Base-by-base conservation (phyloP, 1,139 yeast species). In the Eremothecium gossypii region DNA sequence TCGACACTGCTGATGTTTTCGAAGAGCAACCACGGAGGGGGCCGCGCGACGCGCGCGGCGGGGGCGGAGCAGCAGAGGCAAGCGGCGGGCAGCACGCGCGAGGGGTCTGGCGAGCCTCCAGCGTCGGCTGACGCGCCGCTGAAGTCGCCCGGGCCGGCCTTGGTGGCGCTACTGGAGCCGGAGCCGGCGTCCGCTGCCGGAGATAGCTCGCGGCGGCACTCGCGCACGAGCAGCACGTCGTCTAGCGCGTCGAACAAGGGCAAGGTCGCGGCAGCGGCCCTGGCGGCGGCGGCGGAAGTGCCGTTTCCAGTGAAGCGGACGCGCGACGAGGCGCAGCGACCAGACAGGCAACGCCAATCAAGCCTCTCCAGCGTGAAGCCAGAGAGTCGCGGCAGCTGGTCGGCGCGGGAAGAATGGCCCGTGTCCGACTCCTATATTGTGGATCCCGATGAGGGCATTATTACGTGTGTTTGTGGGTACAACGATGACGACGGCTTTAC, bases 401-500 rank as follows among this genome's bases (percentile, higher is more conserved):
- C 23, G 23, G 20, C n/a, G n/a, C 12, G 17, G 20, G 35, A 32
- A 12, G 35, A 32, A 20, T 50, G 58, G 58, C 52, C 63, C 1
- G 61, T 61, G 6, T 56, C 63, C 10, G 63, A 63, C 12, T 56
- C 73, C 0, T 81, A 79, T 57, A 73, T 74, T 27, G 86, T 81
- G 1, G 84, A 77, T 49, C 83, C 85, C 1, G 94, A 86, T 57
- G 73, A 87, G 4, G 96, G 96, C 0, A 65, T 79, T 2, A 89
- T 89, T 43, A 86, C 96, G 2, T 89, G 98, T 65, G 76, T 89
- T 4, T 89, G 98, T 67, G 89, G 80, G 0, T 78, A 73, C 50
- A 86, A 80, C 44, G 95, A 89, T 50, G 97, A 89, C 61, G 97
- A 89, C 58, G 96, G 96, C 1, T 86, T 85, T 60, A 87, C 96